Evolutionary conservation across 257 asterid species (phyloP), one percentile per base, ranked within the genome.

Genomic region (Jasminum sambac): DNA sequence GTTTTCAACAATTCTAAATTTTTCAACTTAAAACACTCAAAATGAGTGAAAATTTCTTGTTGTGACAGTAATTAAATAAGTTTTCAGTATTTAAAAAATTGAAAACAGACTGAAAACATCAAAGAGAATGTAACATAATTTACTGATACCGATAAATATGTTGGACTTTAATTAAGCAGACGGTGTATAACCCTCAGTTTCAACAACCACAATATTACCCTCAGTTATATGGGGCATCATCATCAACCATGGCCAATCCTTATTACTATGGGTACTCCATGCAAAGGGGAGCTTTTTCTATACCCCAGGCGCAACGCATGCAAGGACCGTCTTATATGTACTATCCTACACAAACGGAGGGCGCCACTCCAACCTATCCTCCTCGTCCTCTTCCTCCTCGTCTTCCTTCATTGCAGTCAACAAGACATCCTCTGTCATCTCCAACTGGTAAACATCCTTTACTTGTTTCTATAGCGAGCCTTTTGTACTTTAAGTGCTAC

Each of bases 141-240:
- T 25, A 14, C 2, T n/a, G 44, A 11, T 40, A 40, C 2, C 2
- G 6, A 5, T 43, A 0, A 24, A 38, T 11, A 38, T 59, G 21
- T 36, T 41, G 42, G 36, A 30, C 36, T 1, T 26, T 80, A 72
- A 59, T 26, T 80, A 72, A 59, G 58, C 90, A 92, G 98, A 72
- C 86, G 52, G 81, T 90, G 76, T 92, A 90, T 83, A 90, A 84
- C 62, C 93, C 88, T 37, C 96, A 86, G 36, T 61, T 77, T 57
- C 98, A 90, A 62, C 96, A 88, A 83, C 64, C 91, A 50, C 97
- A 84, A 68, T 90, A 88, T 74, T 93, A 90, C 50, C 85, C 79
- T 44, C 96, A 88, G 70, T 39, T 84, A 46, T 88, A 88, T 57
- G 96, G 90, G 71, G 71, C 83, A 26, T 80, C 95, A 40, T 84